These are phyloP conservation scores for Naematelia encephala DNA, from an alignment of 768 basidiomycete genomes.

Conservation along the genomic window DNA sequence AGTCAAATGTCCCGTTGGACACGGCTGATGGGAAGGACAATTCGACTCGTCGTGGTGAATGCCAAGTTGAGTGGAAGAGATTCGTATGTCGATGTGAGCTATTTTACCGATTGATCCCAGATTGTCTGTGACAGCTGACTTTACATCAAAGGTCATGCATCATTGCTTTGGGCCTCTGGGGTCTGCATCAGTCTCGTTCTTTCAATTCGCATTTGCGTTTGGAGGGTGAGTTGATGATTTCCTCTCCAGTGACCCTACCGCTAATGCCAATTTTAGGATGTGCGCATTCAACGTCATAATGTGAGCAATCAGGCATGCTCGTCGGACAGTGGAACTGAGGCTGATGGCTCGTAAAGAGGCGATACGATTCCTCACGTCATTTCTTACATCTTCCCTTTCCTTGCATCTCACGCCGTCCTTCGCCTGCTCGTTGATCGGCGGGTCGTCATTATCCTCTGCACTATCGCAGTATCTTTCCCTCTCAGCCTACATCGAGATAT, in stretches of 20 bases:
- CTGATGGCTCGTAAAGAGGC: conserved; percentile 54
- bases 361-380: conserved; percentile 96
- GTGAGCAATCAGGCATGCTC: conserved; percentile 48
- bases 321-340: not conserved
- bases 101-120: no score
- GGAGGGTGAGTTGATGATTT: conserved; percentile 59
- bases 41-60: conserved; percentile 89
- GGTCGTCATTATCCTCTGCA: conserved; percentile 84
- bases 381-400: conserved; percentile 72
- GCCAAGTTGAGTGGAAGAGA: conserved; percentile 90
- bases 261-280: conserved; percentile 58
- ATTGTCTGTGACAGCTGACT: no score
- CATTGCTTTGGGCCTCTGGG: conserved; percentile 87
- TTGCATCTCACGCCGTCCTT: conserved; percentile 66
- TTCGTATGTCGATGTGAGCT: conserved; percentile 69
- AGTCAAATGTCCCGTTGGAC: not conserved
- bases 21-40: conserved; percentile 68
- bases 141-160: conserved; percentile 71
- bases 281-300: conserved; percentile 98
- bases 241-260: not conserved
- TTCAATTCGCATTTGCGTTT: conserved; percentile 96
- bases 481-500: conserved; percentile 95
- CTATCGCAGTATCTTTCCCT: conserved; percentile 84
- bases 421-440: conserved; percentile 76
- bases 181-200: conserved; percentile 90